Conservation (phyloP, 2,329 filamentous ascomycete genomes). For the Ascosphaera pollenicola region DNA sequence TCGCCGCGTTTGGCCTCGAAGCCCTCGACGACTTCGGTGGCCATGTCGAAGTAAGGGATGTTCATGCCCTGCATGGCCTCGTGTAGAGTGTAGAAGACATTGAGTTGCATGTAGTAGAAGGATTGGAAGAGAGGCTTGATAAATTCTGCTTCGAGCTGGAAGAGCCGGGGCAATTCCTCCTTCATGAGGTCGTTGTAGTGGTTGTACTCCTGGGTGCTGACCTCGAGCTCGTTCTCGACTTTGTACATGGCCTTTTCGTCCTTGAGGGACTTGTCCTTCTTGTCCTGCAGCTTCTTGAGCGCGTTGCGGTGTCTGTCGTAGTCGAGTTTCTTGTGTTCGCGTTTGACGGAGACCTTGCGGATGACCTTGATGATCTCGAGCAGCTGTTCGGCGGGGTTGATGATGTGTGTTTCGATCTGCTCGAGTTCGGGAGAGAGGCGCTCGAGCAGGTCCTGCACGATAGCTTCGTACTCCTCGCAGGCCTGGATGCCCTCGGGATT, state of each 20-base stretch:
- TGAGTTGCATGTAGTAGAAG: slow-evolving; percentile 99
- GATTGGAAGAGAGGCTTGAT: slow-evolving; percentile 95
- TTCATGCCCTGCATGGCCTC: slow-evolving; percentile 95
- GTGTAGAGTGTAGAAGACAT: slow-evolving; percentile 96
- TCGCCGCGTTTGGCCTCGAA: slow-evolving; percentile 78
- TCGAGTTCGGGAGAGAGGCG: slow-evolving; percentile 81
- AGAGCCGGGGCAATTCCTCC: slow-evolving; percentile 82
- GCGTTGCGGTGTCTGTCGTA: slow-evolving; percentile 69
- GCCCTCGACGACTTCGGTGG: slow-evolving; percentile 72
- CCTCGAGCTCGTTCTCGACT: slow-evolving; percentile 75
- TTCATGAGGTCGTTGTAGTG: slow-evolving; percentile 97
- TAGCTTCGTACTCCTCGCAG: slow-evolving; percentile 86
- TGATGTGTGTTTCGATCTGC: slow-evolving; percentile 85
- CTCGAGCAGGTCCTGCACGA: slow-evolving; percentile 76
- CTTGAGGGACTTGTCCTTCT: slow-evolving; percentile 89
- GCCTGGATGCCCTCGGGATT: slow-evolving; percentile 85
- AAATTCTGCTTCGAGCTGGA: slow-evolving; percentile 74
- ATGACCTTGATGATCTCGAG: slow-evolving; percentile 90
- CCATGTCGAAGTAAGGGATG: slow-evolving; percentile 93
- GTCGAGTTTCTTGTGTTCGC: slow-evolving; percentile 93
- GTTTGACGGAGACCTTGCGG: slow-evolving; percentile 68
- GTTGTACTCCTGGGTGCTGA: slow-evolving; percentile 86
- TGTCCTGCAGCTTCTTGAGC: slow-evolving; percentile 89
- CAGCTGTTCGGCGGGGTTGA: slow-evolving; percentile 80
- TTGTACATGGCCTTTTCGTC: slow-evolving; percentile 97